Evolutionary conservation across 495 filamentous ascomycete species (phyloP), one percentile per base, ranked within the genome.

Genomic region (Aspergillus sclerotioniger): DNA sequence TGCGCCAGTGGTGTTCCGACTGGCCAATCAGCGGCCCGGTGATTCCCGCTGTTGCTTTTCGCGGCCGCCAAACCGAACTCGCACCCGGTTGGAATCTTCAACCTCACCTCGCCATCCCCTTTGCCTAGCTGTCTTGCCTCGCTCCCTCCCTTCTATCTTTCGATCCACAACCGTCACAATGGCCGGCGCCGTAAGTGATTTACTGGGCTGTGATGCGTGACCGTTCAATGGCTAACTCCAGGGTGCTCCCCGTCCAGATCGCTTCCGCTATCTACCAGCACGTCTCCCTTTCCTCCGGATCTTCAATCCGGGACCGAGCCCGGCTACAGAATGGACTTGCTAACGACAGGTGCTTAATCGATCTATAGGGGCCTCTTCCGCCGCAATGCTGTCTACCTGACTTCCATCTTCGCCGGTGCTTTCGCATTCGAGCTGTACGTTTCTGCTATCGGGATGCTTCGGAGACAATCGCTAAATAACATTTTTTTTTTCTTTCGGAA

Each of bases 361-460:
- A 25, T 44, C 9, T 75, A 62, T 76, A 98, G 95, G 80, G 70
- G 82, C 67, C 67, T 99, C 64, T 86, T 98, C 80, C 87, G 88
- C 71, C 84, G 80, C 68, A 98, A 99, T 79, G 84, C 82, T 59
- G 79, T 87, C 72, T 96, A 93, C 81, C 80, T 99, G 57, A 90
- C 86, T 51, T 80, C 82, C 35, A 89, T 98, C 66, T 98, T 99
- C 75, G 81, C 76, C 59, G 78, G 83, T 53, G 95, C 92, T 57
- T 99, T 99, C 72, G 90, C 82, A 52, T 93, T 96, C 69, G 90
- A 98, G 80, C 82, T 98, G 95, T 99, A 82, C 56, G 90, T 77
- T 43, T 66, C 33, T 51, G 54, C 46, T 49, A 21, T 13, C 28
- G 33, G 39, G 46, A 44, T 25, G 33, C 28, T 49, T 58, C 51